These are phyloP conservation scores for Podospora anserina DNA, from an alignment of 495 filamentous ascomycete species.

Conservation along the genomic window DNA sequence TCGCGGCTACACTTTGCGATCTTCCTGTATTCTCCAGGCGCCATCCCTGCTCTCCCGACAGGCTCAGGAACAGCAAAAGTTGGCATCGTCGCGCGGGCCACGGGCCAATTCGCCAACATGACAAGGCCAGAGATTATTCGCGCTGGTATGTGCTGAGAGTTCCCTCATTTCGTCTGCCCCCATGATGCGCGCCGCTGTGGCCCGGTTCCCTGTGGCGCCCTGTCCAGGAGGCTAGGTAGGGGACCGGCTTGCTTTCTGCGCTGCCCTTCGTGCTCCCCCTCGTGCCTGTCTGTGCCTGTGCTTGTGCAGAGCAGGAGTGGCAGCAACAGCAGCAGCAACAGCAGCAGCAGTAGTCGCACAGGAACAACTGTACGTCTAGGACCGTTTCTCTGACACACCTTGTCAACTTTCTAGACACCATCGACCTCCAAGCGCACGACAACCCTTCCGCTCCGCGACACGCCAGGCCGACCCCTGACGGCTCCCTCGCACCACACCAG, in stretches of 20 bases:
- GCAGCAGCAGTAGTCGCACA: slow-evolving; percentile 1
- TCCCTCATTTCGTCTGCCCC: slow-evolving; percentile 26
- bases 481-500: slow-evolving; percentile 75
- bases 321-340: slow-evolving; percentile 1
- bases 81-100: slow-evolving; percentile 17
- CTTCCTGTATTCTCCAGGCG: slow-evolving; percentile 1
- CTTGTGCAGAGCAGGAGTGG: slow-evolving; percentile 14
- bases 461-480: slow-evolving; percentile 40
- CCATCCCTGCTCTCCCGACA: neutral
- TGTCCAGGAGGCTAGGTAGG: slow-evolving; percentile 16
- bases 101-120: slow-evolving; percentile 48
- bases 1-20: neutral
- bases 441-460: slow-evolving; percentile 83
- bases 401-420: slow-evolving; percentile 64
- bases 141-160: slow-evolving; percentile 56
- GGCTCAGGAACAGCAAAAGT: slow-evolving; percentile 9
- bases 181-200: slow-evolving; percentile 20
- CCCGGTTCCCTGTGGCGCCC: slow-evolving; percentile 26
- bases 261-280: slow-evolving; percentile 7
- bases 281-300: slow-evolving; percentile 18
- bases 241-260: slow-evolving; percentile 2
- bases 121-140: slow-evolving; percentile 74
- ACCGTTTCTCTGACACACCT: slow-evolving; percentile 26
- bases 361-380: slow-evolving; percentile 19
- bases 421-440: slow-evolving; percentile 76